These are phyloP conservation scores for Plasmodium vivax DNA, from an alignment of 169 alveolate species.

Conservation along the genomic window DNA sequence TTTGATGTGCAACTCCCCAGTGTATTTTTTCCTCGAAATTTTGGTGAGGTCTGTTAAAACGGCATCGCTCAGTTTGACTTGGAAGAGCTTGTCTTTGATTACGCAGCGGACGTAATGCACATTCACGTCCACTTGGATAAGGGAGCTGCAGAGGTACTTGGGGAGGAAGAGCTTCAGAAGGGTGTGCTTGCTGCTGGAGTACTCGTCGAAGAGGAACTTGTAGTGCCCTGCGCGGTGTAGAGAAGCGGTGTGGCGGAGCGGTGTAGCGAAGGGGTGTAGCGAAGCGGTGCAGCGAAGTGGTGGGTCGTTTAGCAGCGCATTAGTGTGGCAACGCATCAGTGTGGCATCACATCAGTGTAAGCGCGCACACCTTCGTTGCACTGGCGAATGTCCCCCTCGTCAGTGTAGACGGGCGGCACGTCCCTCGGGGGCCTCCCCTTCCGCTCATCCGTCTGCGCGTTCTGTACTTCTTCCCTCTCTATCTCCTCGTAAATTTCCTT, in stretches of 20 bases:
- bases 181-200: slow-evolving; percentile 78
- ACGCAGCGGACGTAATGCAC: slow-evolving; percentile 88
- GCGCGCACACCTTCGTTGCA: slow-evolving; percentile 89
- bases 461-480: slow-evolving; percentile 44
- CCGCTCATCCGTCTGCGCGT: slow-evolving; percentile 31
- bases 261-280: background rate
- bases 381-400: slow-evolving; percentile 89
- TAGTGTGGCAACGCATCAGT: background rate
- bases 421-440: slow-evolving; percentile 52
- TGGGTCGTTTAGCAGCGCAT: background rate
- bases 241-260: slow-evolving; percentile 75
- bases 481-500: slow-evolving; percentile 78
- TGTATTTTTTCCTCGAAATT: slow-evolving; percentile 65
- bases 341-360: no score
- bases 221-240: slow-evolving; percentile 74
- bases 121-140: slow-evolving; percentile 86
- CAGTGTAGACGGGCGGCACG: slow-evolving; percentile 80
- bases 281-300: background rate
- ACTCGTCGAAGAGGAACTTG: slow-evolving; percentile 71
- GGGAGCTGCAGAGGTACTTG: slow-evolving; percentile 86
- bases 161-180: slow-evolving; percentile 86
- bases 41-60: slow-evolving; percentile 63
- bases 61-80: slow-evolving; percentile 82
- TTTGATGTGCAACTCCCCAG: slow-evolving; percentile 70
- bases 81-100: slow-evolving; percentile 88